Evolutionary conservation across 495 filamentous ascomycete genomes (phyloP).

Genomic region (Penicillium malachiteum): DNA sequence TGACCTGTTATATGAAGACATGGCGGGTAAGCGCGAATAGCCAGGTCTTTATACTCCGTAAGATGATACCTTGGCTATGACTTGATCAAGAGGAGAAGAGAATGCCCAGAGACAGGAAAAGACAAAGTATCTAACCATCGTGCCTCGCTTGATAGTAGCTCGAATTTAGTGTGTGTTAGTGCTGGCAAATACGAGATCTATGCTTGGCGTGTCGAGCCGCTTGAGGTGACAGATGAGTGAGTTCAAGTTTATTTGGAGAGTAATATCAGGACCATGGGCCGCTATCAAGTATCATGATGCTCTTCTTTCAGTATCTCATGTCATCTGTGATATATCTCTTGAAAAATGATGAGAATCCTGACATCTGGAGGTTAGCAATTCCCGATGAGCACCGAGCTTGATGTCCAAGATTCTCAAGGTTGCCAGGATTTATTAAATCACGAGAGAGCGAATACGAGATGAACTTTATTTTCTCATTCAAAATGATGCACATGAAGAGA

Average conservation of each 20-base stretch:
- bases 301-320: no score
- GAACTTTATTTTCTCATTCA: background rate
- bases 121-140: background rate
- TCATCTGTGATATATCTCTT: no score
- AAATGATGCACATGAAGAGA: background rate
- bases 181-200: slow-evolving; percentile 3
- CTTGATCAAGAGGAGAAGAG: no score
- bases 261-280: background rate
- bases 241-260: background rate
- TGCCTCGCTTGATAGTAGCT: background rate
- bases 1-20: no score
- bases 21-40: no score
- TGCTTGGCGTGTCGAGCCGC: slow-evolving; percentile 2
- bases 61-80: no score
- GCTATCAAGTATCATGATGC: background rate
- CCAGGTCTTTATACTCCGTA: no score
- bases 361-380: no score
- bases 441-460: background rate
- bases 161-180: background rate
- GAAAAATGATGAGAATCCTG: no score
- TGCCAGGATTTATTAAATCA: background rate
- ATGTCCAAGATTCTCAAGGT: background rate
- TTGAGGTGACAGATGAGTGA: background rate
- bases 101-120: background rate
- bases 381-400: no score